Evolutionary conservation across 441 rosid genomes (phyloP).

Genomic region (Melastoma candidum): DNA sequence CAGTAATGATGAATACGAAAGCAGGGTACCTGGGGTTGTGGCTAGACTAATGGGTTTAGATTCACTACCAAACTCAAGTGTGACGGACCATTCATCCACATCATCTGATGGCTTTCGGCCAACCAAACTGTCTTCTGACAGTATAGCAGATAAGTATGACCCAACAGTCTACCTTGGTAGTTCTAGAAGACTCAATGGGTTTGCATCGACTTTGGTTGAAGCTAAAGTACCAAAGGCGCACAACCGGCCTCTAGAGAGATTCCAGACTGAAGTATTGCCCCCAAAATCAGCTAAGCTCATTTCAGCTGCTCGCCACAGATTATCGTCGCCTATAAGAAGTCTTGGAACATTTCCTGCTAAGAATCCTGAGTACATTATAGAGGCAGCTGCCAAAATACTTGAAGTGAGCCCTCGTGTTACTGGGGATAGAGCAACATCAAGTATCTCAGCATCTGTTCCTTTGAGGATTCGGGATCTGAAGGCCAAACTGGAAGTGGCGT

Average conservation of each 20-base stretch:
- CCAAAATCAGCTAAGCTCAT: slow-evolving; percentile 69
- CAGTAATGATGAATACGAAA: slow-evolving; percentile 58
- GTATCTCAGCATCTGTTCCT: slow-evolving; percentile 52
- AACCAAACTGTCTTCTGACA: slow-evolving; percentile 26
- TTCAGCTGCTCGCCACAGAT: slow-evolving; percentile 54
- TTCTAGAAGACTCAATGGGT: slow-evolving; percentile 28
- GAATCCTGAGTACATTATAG: slow-evolving; percentile 56
- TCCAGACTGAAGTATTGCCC: slow-evolving; percentile 68
- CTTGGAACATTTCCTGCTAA: slow-evolving; percentile 45
- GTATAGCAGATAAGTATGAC: slow-evolving; percentile 33
- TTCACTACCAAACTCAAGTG: slow-evolving; percentile 51
- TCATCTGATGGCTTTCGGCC: slow-evolving; percentile 28
- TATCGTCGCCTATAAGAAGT: slow-evolving; percentile 66
- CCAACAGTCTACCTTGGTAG: slow-evolving; percentile 22
- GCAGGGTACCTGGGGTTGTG: slow-evolving; percentile 74
- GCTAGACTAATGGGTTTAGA: slow-evolving; percentile 97
- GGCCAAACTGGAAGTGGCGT: slow-evolving; percentile 66
- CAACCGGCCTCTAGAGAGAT: slow-evolving; percentile 51
- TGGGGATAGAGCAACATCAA: slow-evolving; percentile 26
- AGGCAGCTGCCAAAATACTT: slow-evolving; percentile 74
- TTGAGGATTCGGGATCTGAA: slow-evolving; percentile 64
- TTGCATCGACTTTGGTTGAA: slow-evolving; percentile 32
- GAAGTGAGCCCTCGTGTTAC: slow-evolving; percentile 46
- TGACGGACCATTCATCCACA: slow-evolving; percentile 24
- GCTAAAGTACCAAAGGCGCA: slow-evolving; percentile 35